Conservation (phyloP, 2,329 filamentous ascomycete genomes). For the Aureobasidium mangrovei region DNA sequence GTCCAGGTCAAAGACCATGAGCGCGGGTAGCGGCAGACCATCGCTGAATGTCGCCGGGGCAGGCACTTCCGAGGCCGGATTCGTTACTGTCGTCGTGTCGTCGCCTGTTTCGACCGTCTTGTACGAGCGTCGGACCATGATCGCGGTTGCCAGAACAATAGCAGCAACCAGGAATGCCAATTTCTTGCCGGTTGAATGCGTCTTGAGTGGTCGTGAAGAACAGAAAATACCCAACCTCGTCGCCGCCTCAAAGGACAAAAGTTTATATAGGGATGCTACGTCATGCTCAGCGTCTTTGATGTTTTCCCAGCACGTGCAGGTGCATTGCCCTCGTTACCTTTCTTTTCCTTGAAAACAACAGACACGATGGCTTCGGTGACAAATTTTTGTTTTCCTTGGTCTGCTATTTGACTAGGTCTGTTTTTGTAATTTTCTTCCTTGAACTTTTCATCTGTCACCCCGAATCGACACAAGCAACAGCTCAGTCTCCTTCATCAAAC, state of each 20-base stretch:
- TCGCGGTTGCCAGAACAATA: background rate
- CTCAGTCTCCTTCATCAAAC: too few species aligned
- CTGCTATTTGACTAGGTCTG: background rate
- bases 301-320: too few species aligned
- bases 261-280: background rate
- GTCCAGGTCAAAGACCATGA: constrained; percentile 91
- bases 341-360: background rate
- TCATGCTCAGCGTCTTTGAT: background rate
- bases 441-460: background rate
- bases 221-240: background rate
- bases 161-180: background rate
- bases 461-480: too few species aligned
- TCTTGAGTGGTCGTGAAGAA: background rate
- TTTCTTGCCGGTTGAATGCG: background rate
- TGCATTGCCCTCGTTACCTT: too few species aligned
- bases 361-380: too few species aligned
- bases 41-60: constrained; percentile 52
- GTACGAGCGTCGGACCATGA: constrained; percentile 6
- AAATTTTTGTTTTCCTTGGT: background rate
- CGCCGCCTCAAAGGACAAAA: constrained; percentile 2
- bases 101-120: constrained; percentile 9
- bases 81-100: constrained; percentile 21
- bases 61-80: constrained; percentile 28
- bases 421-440: background rate
- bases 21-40: constrained; percentile 63